Base-by-base conservation (phyloP, 495 filamentous ascomycete genomes). In the Neurospora sp. region DNA sequence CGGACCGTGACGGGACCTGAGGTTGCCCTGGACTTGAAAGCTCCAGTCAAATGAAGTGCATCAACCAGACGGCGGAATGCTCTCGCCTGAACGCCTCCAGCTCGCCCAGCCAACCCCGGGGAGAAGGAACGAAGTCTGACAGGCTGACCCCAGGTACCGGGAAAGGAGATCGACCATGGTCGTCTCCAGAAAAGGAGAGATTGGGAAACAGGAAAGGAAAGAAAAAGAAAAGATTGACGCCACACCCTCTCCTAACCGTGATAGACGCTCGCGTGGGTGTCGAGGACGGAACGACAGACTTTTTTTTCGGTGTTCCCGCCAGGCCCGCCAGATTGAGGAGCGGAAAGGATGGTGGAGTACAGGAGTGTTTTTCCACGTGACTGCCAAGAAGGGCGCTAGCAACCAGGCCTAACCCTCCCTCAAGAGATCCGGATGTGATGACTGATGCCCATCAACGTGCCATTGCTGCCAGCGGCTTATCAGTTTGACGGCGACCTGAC, bases 301-400 rank as follows among this genome's bases (percentile, higher is more conserved):
- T 65, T 40, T 31, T 71, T 73, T 72, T 71, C 53, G 72, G 73
- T 74, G 75, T 74, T 71, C 71, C 74, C 75, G 75, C 72, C 47
- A 59, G 44, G 20, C 47, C 47, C 47, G 47, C 47, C 47, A 45
- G n/a, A 45, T 45, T 45, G 71, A 71, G 74, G 73, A 69, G 74
- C 42, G 70, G 65, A 68, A 68, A 71, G 59, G 69, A 73, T 35
- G 53, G 78, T 80, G 79, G 77, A 75, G 79, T 74, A 74, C 79
- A 79, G 73, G 42, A 74, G 45, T 16, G 4, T 44, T 39, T 9
- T 3, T 1, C 38, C 79, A 80, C 79, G 79, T 80, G 79, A 80
- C 27, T 14, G 65, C 68, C 70, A 74, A 76, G 70, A 16, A 37
- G 27, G 12, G 72, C 61, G 61, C 74, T 79, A 61, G 27, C 27